phyloP scores from a whole-genome alignment of 2,329 filamentous ascomycete species.

The Trichoderma cornu-damae region DNA sequence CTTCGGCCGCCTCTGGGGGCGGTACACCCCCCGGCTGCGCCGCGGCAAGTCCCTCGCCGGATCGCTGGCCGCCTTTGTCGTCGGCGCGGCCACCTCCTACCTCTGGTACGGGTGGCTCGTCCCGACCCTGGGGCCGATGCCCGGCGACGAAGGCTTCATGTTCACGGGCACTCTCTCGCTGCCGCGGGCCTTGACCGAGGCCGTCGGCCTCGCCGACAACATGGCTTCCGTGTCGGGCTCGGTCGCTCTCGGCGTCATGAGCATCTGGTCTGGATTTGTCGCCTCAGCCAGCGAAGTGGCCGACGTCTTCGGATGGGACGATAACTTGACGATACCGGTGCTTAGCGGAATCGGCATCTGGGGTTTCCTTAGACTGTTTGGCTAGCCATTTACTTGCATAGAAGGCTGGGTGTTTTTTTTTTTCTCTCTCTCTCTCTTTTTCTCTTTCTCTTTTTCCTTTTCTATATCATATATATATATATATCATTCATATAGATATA shows the following conservation, averaged over 20 bases:
- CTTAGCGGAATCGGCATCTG: slow-evolving; percentile 84
- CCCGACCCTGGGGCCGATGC: slow-evolving; percentile 60
- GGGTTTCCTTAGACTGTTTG: slow-evolving; percentile 86
- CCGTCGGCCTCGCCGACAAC: slow-evolving; percentile 55
- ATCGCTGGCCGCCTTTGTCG: slow-evolving; percentile 73
- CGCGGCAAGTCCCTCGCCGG: slow-evolving; percentile 89
- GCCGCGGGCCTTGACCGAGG: slow-evolving; percentile 52
- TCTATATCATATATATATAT: background rate
- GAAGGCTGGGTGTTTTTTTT: background rate
- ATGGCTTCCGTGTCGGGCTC: slow-evolving; percentile 62
- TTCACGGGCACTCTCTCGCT: slow-evolving; percentile 74
- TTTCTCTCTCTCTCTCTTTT: background rate
- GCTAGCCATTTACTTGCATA: slow-evolving; percentile 36
- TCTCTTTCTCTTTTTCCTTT: background rate
- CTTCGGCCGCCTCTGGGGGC: slow-evolving; percentile 82
- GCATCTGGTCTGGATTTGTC: slow-evolving; percentile 80
- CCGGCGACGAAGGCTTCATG: slow-evolving; percentile 66
- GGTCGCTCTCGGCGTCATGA: slow-evolving; percentile 72
- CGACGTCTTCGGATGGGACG: slow-evolving; percentile 90
- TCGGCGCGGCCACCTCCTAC: slow-evolving; percentile 76
- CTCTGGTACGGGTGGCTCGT: slow-evolving; percentile 87
- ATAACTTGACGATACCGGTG: slow-evolving; percentile 94
- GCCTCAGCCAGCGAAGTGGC: slow-evolving; percentile 86
- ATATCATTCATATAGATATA: background rate
- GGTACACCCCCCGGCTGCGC: slow-evolving; percentile 80